Evolutionary conservation across 2,329 filamentous ascomycete species (phyloP).

Genomic region (Calonectria pteridis): DNA sequence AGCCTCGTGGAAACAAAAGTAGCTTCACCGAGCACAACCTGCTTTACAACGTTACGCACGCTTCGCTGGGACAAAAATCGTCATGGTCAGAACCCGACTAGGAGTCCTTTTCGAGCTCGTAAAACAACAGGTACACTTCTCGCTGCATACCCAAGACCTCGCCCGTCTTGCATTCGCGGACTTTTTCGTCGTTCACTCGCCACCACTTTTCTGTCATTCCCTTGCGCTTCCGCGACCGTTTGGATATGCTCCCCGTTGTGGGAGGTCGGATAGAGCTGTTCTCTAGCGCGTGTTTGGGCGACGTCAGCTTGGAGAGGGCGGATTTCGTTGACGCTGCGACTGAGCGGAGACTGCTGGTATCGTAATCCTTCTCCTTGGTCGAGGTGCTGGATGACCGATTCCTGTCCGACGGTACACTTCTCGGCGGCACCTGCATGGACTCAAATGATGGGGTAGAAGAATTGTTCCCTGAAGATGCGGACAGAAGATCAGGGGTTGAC

Average conservation of each 20-base stretch:
- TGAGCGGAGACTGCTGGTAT: constrained; percentile 66
- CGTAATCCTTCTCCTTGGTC: constrained; percentile 56
- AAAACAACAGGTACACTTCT: constrained; percentile 96
- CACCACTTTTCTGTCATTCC: constrained; percentile 82
- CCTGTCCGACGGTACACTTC: constrained; percentile 49
- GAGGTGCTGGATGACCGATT: constrained; percentile 42
- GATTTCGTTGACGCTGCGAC: constrained; percentile 69
- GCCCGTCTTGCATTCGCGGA: constrained; percentile 92
- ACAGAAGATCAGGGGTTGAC: constrained; percentile 62
- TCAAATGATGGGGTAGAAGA: constrained; percentile 55
- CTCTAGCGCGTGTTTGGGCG: constrained; percentile 50
- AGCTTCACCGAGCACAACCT: neutral
- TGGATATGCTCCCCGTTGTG: constrained; percentile 39
- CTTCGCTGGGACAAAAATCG: neutral
- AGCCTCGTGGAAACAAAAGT: neutral
- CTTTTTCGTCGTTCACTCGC: constrained; percentile 97
- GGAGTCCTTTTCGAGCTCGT: constrained; percentile 78
- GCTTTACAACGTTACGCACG: constrained; percentile 18
- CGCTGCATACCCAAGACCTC: constrained; percentile 95
- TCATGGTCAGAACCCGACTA: constrained; percentile 16
- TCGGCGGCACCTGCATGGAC: constrained; percentile 45
- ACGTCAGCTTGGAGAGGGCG: constrained; percentile 62
- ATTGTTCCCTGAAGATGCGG: constrained; percentile 50
- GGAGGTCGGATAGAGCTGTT: constrained; percentile 34
- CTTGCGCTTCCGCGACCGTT: constrained; percentile 68